Conservation (phyloP, 2,329 filamentous ascomycete species). For the Paraphoma chrysanthemicola region DNA sequence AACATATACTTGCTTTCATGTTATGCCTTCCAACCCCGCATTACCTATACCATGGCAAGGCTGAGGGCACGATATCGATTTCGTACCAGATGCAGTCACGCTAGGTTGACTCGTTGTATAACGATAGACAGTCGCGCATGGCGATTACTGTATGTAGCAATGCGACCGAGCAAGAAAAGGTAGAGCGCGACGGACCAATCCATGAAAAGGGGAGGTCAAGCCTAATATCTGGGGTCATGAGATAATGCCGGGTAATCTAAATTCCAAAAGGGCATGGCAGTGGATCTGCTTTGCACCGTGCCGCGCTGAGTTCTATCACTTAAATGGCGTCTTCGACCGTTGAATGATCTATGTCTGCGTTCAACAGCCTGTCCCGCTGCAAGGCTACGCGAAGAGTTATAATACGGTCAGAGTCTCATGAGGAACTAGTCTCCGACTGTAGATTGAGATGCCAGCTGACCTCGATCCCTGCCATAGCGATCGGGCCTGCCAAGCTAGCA, state of each 20-base stretch:
- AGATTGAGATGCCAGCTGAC: not conserved
- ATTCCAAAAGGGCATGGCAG: not conserved
- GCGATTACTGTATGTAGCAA: slow-evolving; percentile 5
- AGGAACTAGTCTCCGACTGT: not conserved
- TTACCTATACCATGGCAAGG: not conserved
- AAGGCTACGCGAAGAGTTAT: too few species aligned
- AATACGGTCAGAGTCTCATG: not conserved
- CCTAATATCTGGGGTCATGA: slow-evolving; percentile 1
- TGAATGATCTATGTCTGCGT: too few species aligned
- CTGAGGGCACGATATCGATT: not conserved
- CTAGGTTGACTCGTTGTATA: slow-evolving; percentile 16
- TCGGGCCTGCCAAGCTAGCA: not conserved
- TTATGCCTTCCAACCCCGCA: slow-evolving; percentile 13
- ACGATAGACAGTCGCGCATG: slow-evolving; percentile 3
- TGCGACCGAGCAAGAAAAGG: slow-evolving; percentile 5
- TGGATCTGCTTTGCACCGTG: too few species aligned
- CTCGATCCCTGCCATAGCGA: not conserved
- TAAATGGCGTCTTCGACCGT: too few species aligned
- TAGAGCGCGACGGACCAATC: not conserved
- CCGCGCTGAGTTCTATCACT: too few species aligned
- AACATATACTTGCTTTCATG: slow-evolving; percentile 10
- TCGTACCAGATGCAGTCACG: slow-evolving; percentile 5
- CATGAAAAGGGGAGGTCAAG: slow-evolving; percentile 2
- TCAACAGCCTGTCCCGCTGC: too few species aligned
- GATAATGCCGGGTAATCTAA: not conserved